A percentile compares a stretch with the other conserved stretches of the same genome.
Conservation (phyloP, 352 stramenopile species). For the Pythium rishiriense region DNA sequence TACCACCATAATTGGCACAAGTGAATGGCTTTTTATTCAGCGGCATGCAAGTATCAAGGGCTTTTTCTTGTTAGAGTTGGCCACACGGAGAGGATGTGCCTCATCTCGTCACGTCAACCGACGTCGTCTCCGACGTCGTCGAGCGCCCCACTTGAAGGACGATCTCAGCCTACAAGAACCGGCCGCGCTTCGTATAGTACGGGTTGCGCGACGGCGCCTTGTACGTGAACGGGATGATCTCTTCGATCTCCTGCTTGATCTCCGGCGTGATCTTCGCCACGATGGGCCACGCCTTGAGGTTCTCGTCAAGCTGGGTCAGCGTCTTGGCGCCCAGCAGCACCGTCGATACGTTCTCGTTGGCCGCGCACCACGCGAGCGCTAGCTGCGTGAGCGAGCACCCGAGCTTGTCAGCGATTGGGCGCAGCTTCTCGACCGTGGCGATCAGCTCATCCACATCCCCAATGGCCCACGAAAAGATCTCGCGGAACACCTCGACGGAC, state of each 20-base stretch:
- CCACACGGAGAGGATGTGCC: too few relatives aligned
- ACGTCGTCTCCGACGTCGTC: too few relatives aligned
- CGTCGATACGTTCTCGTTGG: constrained; percentile 39
- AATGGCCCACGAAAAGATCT: not conserved
- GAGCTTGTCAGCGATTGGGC: constrained; percentile 30
- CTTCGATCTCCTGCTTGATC: constrained; percentile 50
- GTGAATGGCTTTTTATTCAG: too few relatives aligned
- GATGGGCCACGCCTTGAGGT: constrained; percentile 29
- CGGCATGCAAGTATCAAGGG: too few relatives aligned
- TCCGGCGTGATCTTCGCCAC: constrained; percentile 43
- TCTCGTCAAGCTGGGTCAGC: constrained; percentile 35
- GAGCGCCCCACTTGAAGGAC: too few relatives aligned
- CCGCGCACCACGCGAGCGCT: constrained; percentile 38
- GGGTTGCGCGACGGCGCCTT: not conserved
- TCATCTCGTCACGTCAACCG: too few relatives aligned
- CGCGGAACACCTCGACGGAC: constrained; percentile 23
- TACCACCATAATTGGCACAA: too few relatives aligned
- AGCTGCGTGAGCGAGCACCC: constrained; percentile 19
- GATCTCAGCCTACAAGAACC: not conserved
- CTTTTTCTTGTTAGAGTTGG: too few relatives aligned
- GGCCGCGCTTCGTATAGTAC: not conserved
- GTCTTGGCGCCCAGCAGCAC: constrained; percentile 42
- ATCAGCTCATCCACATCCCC: constrained; percentile 15
- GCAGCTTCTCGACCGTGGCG: constrained; percentile 21
- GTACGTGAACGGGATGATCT: constrained; percentile 25